A percentile compares a stretch with the other conserved stretches of the same genome.
Evolutionary conservation across 768 basidiomycete species (phyloP).

Genomic region (Collybiopsis luxurians): DNA sequence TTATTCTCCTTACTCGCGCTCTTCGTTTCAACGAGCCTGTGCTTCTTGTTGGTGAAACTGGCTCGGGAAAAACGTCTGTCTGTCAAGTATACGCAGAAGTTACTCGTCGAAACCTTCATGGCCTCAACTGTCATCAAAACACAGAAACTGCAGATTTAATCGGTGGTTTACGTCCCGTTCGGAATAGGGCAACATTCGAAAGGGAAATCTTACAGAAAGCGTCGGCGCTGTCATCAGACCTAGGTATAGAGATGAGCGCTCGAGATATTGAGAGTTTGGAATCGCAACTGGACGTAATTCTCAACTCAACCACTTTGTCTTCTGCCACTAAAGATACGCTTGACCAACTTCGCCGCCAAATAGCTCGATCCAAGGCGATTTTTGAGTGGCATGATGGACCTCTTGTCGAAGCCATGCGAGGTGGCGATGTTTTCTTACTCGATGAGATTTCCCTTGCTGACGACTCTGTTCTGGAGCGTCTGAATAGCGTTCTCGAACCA

Average conservation of each 20-base stretch:
- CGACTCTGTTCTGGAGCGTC: constrained; percentile 94
- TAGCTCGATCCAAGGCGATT: constrained; percentile 62
- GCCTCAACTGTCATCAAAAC: constrained; percentile 95
- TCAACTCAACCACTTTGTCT: constrained; percentile 22
- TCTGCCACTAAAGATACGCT: constrained; percentile 29
- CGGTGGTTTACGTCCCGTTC: constrained; percentile 86
- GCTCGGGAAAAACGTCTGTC: constrained; percentile 95
- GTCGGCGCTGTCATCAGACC: constrained; percentile 33
- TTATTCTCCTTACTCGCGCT: constrained; percentile 80
- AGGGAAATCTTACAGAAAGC: constrained; percentile 48
- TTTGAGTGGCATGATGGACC: constrained; percentile 99
- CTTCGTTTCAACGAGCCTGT: constrained; percentile 91
- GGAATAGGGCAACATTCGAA: constrained; percentile 63
- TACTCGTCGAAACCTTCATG: constrained; percentile 54
- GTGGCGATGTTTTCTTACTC: constrained; percentile 82
- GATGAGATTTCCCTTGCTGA: constrained; percentile 98
- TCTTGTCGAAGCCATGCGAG: constrained; percentile 87
- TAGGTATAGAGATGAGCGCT: constrained; percentile 32
- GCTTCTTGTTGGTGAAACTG: constrained; percentile 94
- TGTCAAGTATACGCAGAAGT: constrained; percentile 86
- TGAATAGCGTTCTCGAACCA: constrained; percentile 97
- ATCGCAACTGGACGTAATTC: constrained; percentile 13
- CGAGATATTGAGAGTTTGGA: constrained; percentile 14
- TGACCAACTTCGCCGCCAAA: constrained; percentile 37
- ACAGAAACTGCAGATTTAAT: constrained; percentile 97